A percentile compares a stretch with the other conserved stretches of the same genome.
These are phyloP conservation scores for Boletus eberwhitei DNA, from an alignment of 768 basidiomycete species.

Conservation along the genomic window DNA sequence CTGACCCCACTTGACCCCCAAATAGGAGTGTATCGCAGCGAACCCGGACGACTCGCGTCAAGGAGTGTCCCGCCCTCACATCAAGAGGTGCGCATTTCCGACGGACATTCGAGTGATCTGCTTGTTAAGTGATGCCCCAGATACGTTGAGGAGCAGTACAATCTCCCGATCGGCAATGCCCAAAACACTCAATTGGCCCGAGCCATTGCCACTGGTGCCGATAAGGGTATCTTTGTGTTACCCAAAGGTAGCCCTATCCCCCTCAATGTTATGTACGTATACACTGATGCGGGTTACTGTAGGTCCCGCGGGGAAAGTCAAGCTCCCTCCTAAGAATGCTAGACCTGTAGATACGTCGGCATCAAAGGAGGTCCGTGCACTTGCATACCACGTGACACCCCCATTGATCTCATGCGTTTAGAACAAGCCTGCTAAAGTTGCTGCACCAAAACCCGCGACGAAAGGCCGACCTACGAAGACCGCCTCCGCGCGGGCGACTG, in stretches of 20 bases:
- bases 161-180: constrained; percentile 72
- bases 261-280: background rate
- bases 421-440: constrained; percentile 34
- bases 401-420: constrained; percentile 11
- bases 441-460: constrained; percentile 21
- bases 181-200: constrained; percentile 76
- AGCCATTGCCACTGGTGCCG: constrained; percentile 77
- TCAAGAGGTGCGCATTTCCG: constrained; percentile 75
- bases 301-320: constrained; percentile 55
- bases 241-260: constrained; percentile 68
- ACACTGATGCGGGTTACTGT: constrained; percentile 3
- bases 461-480: constrained; percentile 30
- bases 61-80: constrained; percentile 86
- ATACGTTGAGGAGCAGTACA: constrained; percentile 82
- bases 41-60: constrained; percentile 72
- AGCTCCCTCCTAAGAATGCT: constrained; percentile 61
- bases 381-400: constrained; percentile 20
- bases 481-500: constrained; percentile 23
- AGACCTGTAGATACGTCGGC: constrained; percentile 48
- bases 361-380: constrained; percentile 54
- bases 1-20: constrained; percentile 18
- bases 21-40: constrained; percentile 78
- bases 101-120: constrained; percentile 6
- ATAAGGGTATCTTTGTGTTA: constrained; percentile 78
- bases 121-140: constrained; percentile 38